A percentile compares a stretch with the other conserved stretches of the same genome.
Conservation (phyloP, 176 grass and related monocot genomes). For the Bonia amplexicaulis region DNA sequence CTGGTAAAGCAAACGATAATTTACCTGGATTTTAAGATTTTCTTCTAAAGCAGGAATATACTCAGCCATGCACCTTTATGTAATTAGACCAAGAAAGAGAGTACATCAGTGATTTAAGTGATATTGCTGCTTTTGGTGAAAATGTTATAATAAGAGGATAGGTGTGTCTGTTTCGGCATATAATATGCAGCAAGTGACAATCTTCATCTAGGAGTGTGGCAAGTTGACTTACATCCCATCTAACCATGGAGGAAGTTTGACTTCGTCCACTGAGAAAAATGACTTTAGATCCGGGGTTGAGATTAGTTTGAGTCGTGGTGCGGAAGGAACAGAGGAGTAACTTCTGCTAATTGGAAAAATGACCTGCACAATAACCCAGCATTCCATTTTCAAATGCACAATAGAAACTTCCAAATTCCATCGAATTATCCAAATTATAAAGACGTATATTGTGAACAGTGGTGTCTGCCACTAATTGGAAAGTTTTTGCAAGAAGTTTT, state of each 20-base stretch:
- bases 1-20: conserved; percentile 8
- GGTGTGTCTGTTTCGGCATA: neutral
- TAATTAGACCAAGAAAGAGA: conserved; percentile 23
- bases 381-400: conserved; percentile 28
- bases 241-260: conserved; percentile 79
- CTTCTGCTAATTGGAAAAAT: conserved; percentile 68
- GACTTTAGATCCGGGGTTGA: conserved; percentile 77
- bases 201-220: conserved; percentile 5
- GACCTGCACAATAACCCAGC: conserved; percentile 48
- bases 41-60: conserved; percentile 82
- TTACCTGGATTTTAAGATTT: conserved; percentile 62
- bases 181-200: neutral
- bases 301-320: conserved; percentile 75
- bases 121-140: neutral
- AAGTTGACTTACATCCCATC: conserved; percentile 80
- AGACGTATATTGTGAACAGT: neutral
- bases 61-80: conserved; percentile 80
- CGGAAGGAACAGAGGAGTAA: conserved; percentile 60
- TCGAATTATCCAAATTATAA: neutral
- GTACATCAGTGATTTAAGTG: neutral
- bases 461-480: neutral
- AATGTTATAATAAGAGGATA: neutral
- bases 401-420: neutral
- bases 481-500: neutral
- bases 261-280: conserved; percentile 75